These are phyloP conservation scores for Dentipellis fragilis DNA, from an alignment of 768 basidiomycete species.

Conservation along the genomic window DNA sequence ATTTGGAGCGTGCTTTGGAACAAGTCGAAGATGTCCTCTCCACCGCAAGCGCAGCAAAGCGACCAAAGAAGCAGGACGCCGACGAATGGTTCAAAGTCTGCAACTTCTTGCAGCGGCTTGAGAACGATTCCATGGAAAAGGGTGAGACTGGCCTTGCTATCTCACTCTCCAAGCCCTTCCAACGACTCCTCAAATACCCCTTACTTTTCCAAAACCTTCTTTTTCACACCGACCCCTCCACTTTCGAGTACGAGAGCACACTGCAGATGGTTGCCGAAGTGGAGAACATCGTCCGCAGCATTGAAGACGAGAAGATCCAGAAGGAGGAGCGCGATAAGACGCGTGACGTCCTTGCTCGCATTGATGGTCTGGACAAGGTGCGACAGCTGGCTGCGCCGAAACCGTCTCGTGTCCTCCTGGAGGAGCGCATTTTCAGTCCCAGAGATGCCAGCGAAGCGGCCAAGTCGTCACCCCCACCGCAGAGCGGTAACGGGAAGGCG, in stretches of 20 bases:
- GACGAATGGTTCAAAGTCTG: slow-evolving; percentile 74
- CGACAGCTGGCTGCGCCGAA: slow-evolving; percentile 89
- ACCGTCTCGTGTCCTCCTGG: slow-evolving; percentile 76
- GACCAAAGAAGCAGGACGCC: slow-evolving; percentile 74
- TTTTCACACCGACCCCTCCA: slow-evolving; percentile 94
- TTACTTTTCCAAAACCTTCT: slow-evolving; percentile 95
- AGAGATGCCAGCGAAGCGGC: slow-evolving; percentile 16
- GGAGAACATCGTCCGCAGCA: slow-evolving; percentile 89
- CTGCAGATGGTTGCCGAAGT: slow-evolving; percentile 96
- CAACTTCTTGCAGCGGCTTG: slow-evolving; percentile 64
- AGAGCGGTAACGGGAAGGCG: slow-evolving; percentile 34
- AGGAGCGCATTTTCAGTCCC: slow-evolving; percentile 53
- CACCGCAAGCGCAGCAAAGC: slow-evolving; percentile 50
- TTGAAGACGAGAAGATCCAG: slow-evolving; percentile 96
- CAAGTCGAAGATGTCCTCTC: slow-evolving; percentile 77
- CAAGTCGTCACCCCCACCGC: slow-evolving; percentile 21
- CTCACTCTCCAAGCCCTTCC: slow-evolving; percentile 93
- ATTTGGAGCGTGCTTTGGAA: slow-evolving; percentile 82
- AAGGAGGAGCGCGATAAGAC: slow-evolving; percentile 95
- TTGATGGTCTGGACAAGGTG: slow-evolving; percentile 92
- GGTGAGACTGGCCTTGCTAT: slow-evolving; percentile 95
- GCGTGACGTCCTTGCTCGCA: slow-evolving; percentile 88
- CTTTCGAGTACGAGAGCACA: slow-evolving; percentile 95
- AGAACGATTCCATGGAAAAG: slow-evolving; percentile 70
- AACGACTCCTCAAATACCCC: slow-evolving; percentile 92